Evolutionary conservation across 148 eudicot species (phyloP).

Genomic region (Hydrangea macrophylla): DNA sequence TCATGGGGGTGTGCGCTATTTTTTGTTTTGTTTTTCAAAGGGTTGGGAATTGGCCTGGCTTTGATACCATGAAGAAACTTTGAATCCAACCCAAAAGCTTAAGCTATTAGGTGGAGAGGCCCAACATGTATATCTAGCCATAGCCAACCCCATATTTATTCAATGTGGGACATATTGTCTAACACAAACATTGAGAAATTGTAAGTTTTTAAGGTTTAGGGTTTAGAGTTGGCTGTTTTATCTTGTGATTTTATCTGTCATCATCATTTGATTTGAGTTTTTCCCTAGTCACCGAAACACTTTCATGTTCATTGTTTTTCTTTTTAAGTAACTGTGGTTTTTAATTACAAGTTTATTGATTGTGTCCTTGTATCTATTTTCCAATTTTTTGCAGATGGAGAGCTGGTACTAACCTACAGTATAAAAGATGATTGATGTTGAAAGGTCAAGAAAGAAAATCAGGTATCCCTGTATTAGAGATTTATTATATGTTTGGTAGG

Average conservation of each 20-base stretch:
- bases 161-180: too few species aligned
- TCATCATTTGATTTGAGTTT: not conserved
- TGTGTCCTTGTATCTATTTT: not conserved
- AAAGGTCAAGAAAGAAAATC: not conserved
- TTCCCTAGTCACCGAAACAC: not conserved
- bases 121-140: too few species aligned
- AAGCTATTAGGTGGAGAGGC: too few species aligned
- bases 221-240: not conserved
- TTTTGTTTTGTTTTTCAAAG: too few species aligned
- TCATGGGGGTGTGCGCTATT: too few species aligned
- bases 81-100: too few species aligned
- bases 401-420: constrained; percentile 6
- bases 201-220: too few species aligned
- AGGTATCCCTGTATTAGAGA: not conserved
- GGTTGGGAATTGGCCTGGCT: too few species aligned
- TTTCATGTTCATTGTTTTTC: constrained; percentile 4
- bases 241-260: not conserved
- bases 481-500: too few species aligned
- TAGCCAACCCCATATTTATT: too few species aligned
- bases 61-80: too few species aligned
- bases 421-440: not conserved
- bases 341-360: not conserved
- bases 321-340: not conserved
- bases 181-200: too few species aligned
- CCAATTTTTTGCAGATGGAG: constrained; percentile 14